Evolutionary conservation across 371 early-diverging fungal genomes (phyloP).

Genomic region (Mortierella sp.): DNA sequence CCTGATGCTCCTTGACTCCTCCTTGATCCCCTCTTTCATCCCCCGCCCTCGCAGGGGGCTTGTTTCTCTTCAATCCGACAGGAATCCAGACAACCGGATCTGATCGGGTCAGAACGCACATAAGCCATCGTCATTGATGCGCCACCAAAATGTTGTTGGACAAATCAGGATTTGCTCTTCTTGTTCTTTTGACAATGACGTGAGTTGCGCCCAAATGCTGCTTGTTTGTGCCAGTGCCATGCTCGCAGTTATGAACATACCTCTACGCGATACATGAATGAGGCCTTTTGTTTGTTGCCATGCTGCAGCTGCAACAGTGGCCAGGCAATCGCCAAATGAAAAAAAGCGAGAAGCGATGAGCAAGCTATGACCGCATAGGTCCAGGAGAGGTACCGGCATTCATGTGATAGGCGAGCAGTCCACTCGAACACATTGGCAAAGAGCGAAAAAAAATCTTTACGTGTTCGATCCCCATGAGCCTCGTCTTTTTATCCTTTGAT

Average conservation of each 20-base stretch:
- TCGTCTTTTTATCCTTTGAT: neutral
- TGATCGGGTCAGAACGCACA: constrained; percentile 5
- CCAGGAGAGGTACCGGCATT: neutral
- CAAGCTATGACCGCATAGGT: neutral
- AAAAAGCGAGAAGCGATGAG: neutral
- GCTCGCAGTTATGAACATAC: too few species aligned
- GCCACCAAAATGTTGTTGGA: constrained; percentile 2
- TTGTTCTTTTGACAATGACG: too few species aligned
- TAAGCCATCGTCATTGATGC: neutral
- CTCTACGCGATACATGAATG: too few species aligned
- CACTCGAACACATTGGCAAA: neutral
- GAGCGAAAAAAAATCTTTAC: neutral
- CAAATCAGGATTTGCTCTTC: too few species aligned
- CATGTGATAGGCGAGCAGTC: constrained; percentile 6
- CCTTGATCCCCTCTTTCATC: neutral
- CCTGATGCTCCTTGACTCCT: neutral
- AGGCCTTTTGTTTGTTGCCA: neutral
- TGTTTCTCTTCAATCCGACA: too few species aligned
- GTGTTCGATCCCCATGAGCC: neutral
- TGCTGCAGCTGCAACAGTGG: neutral
- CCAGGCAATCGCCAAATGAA: neutral
- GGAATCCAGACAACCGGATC: neutral
- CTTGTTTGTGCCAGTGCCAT: too few species aligned
- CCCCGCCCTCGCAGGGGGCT: neutral
- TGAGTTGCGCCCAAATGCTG: too few species aligned